phyloP scores from a whole-genome alignment of 2,329 filamentous ascomycete genomes.

The Fusarium concolor region DNA sequence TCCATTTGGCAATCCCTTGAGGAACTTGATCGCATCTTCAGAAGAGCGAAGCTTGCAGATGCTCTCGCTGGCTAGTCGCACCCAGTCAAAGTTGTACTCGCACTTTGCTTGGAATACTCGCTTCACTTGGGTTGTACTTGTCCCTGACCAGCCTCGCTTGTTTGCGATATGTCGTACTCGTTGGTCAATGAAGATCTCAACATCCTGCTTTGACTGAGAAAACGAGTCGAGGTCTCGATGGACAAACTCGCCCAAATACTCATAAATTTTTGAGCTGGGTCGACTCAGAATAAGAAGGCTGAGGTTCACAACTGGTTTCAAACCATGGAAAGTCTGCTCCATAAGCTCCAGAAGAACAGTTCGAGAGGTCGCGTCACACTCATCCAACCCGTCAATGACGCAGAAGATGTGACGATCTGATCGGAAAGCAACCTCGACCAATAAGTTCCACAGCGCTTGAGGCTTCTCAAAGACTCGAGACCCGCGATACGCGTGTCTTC shows the following conservation, averaged over 20 bases:
- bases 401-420: slow-evolving; percentile 29
- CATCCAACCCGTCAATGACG: slow-evolving; percentile 25
- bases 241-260: slow-evolving; percentile 28
- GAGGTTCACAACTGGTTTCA: slow-evolving; percentile 17
- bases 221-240: slow-evolving; percentile 42
- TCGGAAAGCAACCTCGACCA: slow-evolving; percentile 27
- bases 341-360: slow-evolving; percentile 21
- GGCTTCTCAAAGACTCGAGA: slow-evolving; percentile 25
- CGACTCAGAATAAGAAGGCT: slow-evolving; percentile 17
- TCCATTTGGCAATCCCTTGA: slow-evolving; percentile 38
- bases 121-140: slow-evolving; percentile 24
- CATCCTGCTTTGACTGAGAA: slow-evolving; percentile 27
- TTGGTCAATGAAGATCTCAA: slow-evolving; percentile 36
- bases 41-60: slow-evolving; percentile 33
- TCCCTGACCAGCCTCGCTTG: slow-evolving; percentile 33
- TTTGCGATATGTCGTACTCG: slow-evolving; percentile 23
- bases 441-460: slow-evolving; percentile 26
- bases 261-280: slow-evolving; percentile 22
- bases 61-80: slow-evolving; percentile 40
- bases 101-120: slow-evolving; percentile 37
- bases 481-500: slow-evolving; percentile 23
- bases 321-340: slow-evolving; percentile 24
- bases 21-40: slow-evolving; percentile 34
- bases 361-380: slow-evolving; percentile 22
- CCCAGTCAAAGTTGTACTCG: slow-evolving; percentile 43